Conservation (phyloP, 2,329 filamentous ascomycete species). For the Ophiostoma tasmaniense region DNA sequence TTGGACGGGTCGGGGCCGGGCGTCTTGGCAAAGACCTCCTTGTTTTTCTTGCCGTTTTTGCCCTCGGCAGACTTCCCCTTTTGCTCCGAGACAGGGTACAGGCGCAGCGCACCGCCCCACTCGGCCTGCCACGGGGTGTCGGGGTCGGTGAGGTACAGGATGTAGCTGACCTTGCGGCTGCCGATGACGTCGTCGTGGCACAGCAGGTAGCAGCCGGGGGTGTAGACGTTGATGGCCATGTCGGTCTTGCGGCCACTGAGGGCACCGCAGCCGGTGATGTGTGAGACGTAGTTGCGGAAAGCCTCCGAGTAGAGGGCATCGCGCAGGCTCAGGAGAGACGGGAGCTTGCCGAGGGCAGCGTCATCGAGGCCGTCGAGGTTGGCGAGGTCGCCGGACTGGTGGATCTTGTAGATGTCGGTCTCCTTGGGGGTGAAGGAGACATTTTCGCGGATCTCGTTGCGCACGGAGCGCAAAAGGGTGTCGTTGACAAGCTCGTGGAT, state of each 20-base stretch:
- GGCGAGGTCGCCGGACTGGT: constrained; percentile 94
- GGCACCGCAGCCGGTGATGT: constrained; percentile 76
- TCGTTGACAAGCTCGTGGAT: constrained; percentile 76
- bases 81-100: constrained; percentile 65
- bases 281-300: constrained; percentile 82
- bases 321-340: constrained; percentile 82
- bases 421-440: constrained; percentile 97
- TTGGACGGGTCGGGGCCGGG: constrained; percentile 71
- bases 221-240: constrained; percentile 99
- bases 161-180: constrained; percentile 92
- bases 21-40: constrained; percentile 54
- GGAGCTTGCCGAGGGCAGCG: constrained; percentile 73
- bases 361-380: constrained; percentile 93
- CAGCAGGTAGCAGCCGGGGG: constrained; percentile 85
- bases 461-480: constrained; percentile 72
- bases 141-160: constrained; percentile 89
- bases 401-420: constrained; percentile 99
- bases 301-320: constrained; percentile 86
- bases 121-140: constrained; percentile 81
- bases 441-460: constrained; percentile 79
- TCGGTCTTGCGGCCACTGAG: constrained; percentile 92
- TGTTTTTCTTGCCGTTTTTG: background rate
- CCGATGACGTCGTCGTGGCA: constrained; percentile 99
- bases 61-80: constrained; percentile 54
- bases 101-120: constrained; percentile 85